These are phyloP conservation scores for Sporisorium sorghi DNA, from an alignment of 1,284 basidiomycete genomes.

Conservation along the genomic window DNA sequence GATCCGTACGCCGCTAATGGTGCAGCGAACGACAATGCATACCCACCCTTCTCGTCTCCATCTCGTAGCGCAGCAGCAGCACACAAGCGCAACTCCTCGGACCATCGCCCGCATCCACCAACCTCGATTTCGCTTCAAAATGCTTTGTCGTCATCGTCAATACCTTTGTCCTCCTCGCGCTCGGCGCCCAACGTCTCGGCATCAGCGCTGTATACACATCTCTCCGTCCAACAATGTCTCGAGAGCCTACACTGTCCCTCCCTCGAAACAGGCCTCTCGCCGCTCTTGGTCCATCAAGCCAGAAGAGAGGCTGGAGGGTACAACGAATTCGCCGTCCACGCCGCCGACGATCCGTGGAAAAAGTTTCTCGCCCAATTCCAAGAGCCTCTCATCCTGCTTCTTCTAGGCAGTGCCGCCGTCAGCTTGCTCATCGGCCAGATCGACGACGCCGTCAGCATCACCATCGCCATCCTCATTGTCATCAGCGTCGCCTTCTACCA, in stretches of 20 bases:
- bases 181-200: slow-evolving; percentile 26
- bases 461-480: slow-evolving; percentile 91
- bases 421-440: slow-evolving; percentile 91
- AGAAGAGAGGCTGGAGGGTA: slow-evolving; percentile 47
- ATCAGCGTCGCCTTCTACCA: slow-evolving; percentile 95
- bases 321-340: slow-evolving; percentile 91
- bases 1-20: slow-evolving; percentile 27
- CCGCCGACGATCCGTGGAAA: slow-evolving; percentile 81
- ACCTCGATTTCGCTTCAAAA: slow-evolving; percentile 22
- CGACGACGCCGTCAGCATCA: slow-evolving; percentile 93
- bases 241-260: slow-evolving; percentile 48
- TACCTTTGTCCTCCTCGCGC: slow-evolving; percentile 9
- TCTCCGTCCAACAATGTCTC: slow-evolving; percentile 46
- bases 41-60: slow-evolving; percentile 36
- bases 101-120: slow-evolving; percentile 11
- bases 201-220: slow-evolving; percentile 48
- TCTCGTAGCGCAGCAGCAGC: slow-evolving; percentile 9
- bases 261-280: slow-evolving; percentile 46
- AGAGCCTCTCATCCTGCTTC: slow-evolving; percentile 89
- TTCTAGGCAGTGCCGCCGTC: slow-evolving; percentile 87
- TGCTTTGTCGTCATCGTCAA: slow-evolving; percentile 4
- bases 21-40: slow-evolving; percentile 4
- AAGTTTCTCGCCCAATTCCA: slow-evolving; percentile 94
- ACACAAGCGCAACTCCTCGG: slow-evolving; percentile 34
- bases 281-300: slow-evolving; percentile 37